Evolutionary conservation across 2,329 filamentous ascomycete species (phyloP), one percentile per base, ranked within the genome.

Genomic region (Lecanicillium sp.): DNA sequence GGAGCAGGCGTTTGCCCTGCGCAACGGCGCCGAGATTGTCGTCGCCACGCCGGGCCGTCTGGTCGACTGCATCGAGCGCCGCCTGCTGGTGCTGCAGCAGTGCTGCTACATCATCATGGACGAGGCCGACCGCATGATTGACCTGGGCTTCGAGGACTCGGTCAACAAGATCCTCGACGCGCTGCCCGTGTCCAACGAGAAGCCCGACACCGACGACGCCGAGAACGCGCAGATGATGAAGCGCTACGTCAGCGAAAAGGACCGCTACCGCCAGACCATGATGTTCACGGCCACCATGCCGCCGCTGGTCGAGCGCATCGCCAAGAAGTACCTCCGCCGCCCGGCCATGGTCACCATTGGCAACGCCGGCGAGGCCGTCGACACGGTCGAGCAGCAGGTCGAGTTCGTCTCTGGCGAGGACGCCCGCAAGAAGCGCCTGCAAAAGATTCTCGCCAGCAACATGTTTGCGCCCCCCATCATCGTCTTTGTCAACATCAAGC

Each of bases 231-330:
- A 75, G 41, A 79, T 82, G n/a, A 97, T 97, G 90, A 82, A 80
- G 51, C 74, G 78, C 42, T 84, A 84, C 52, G 66, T 94, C 2
- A 81, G 81, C 38, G 79, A 79, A 14, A 79, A 79, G 49, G 83
- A 88, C 53, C 76, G 84, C 17, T 97, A 97, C 66, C 74, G 92
- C 43, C 90, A 98, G 62, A 98, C 92, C 0, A 98, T 98, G 92
- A 98, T 98, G 92, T 98, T 97, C 77, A 97, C 92, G 48, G 92
- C 92, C 38, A 98, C 92, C 19, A 98, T 98, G 92, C 89, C 92
- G 2, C 68, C 85, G 0, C 79, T 85, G 0, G 86, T 98, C 13
- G 92, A 98, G 59, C 85, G 86, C 46, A 97, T 98, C 47, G 92
- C 92, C n/a, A 84, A 89, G 52, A 95, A 95, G 58, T 98, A 98